These are phyloP conservation scores for Candida hungchunana DNA, from an alignment of 805 yeast species.

Conservation along the genomic window DNA sequence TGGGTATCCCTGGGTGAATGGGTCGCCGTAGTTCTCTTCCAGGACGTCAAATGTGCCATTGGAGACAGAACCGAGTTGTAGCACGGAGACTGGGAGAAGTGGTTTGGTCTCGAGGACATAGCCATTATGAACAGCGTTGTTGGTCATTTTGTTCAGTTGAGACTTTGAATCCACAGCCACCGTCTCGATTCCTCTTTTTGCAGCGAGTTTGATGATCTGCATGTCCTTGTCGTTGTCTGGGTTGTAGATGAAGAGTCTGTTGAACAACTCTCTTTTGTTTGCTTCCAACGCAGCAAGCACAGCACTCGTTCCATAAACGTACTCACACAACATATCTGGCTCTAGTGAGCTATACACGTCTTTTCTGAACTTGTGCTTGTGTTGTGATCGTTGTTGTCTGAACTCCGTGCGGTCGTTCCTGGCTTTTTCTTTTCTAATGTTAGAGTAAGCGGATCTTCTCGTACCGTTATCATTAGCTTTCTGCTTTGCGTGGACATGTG, in stretches of 20 bases:
- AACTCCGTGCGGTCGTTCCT: slow-evolving; percentile 5
- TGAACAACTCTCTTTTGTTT: slow-evolving; percentile 48
- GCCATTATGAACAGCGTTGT: slow-evolving; percentile 78
- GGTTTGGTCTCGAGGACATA: slow-evolving; percentile 66
- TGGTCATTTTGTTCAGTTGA: slow-evolving; percentile 55
- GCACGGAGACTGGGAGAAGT: slow-evolving; percentile 32
- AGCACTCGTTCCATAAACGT: slow-evolving; percentile 71
- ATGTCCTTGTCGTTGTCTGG: slow-evolving; percentile 28
- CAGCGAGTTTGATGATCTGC: slow-evolving; percentile 46
- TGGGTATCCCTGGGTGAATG: slow-evolving; percentile 16
- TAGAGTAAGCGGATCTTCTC: slow-evolving; percentile 20
- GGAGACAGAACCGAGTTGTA: slow-evolving; percentile 21
- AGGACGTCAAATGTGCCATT: slow-evolving; percentile 17
- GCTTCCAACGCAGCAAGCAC: slow-evolving; percentile 66
- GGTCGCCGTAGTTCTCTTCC: slow-evolving; percentile 27
- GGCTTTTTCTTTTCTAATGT: slow-evolving; percentile 15
- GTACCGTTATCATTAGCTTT: slow-evolving; percentile 16
- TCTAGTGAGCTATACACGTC: slow-evolving; percentile 23
- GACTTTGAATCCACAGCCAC: slow-evolving; percentile 28
- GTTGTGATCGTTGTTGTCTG: slow-evolving; percentile 15
- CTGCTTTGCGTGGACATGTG: slow-evolving; percentile 56
- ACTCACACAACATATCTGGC: slow-evolving; percentile 54
- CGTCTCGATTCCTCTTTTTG: slow-evolving; percentile 25
- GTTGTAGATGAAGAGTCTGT: slow-evolving; percentile 46
- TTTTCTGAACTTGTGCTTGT: slow-evolving; percentile 16